Evolutionary conservation across 148 eudicot species (phyloP).

Genomic region (Rhododendron vialii): DNA sequence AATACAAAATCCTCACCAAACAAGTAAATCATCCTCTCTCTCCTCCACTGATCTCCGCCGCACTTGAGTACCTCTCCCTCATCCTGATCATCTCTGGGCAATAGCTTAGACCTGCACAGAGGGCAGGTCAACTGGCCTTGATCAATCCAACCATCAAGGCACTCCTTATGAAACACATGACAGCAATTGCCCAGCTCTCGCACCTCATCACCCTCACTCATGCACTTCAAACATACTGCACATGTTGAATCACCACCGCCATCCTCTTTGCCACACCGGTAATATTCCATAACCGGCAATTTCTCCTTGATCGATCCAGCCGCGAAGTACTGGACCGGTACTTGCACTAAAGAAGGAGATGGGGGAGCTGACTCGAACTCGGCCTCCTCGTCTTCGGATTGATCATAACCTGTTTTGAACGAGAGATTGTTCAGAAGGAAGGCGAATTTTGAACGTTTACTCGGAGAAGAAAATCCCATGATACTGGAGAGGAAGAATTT

Average conservation of each 20-base stretch:
- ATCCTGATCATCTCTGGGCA: neutral
- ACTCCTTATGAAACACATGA: constrained; percentile 20
- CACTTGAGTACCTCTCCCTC: neutral
- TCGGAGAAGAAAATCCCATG: constrained; percentile 7
- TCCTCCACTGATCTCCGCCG: constrained; percentile 15
- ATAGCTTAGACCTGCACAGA: constrained; percentile 16
- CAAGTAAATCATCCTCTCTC: constrained; percentile 23
- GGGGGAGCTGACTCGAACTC: neutral
- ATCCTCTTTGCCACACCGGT: neutral
- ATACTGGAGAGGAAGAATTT: neutral
- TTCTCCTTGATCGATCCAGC: constrained; percentile 8
- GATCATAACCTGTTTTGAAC: neutral
- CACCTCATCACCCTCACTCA: constrained; percentile 13
- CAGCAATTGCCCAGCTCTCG: constrained; percentile 20
- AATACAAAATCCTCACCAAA: constrained; percentile 15
- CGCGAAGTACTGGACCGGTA: neutral
- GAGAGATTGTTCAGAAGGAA: neutral
- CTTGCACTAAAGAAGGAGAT: constrained; percentile 2
- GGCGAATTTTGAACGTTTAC: neutral
- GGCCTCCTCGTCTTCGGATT: neutral
- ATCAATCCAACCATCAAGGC: constrained; percentile 25
- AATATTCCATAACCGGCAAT: constrained; percentile 12
- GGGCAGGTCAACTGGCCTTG: constrained; percentile 17
- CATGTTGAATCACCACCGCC: neutral
- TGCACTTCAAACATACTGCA: constrained; percentile 20